A percentile compares a stretch with the other conserved stretches of the same genome.
Conservation (phyloP, 371 early-diverging fungal genomes). For the Lichtheimia ornata region DNA sequence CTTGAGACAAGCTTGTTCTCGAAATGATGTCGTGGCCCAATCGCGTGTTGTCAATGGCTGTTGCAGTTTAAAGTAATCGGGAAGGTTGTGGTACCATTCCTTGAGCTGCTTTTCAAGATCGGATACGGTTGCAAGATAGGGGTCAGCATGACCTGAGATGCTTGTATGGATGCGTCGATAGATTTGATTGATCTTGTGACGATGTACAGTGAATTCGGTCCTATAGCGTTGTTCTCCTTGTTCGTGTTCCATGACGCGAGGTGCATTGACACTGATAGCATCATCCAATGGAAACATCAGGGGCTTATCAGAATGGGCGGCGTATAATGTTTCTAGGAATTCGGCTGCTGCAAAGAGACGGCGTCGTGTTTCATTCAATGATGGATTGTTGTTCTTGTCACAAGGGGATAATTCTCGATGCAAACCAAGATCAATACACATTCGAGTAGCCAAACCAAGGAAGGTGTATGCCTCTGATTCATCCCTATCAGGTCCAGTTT, state of each 20-base stretch:
- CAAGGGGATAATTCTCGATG: conserved; percentile 20
- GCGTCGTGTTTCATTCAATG: conserved; percentile 25
- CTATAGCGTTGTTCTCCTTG: conserved; percentile 29
- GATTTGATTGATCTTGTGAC: conserved; percentile 42
- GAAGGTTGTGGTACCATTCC: conserved; percentile 37
- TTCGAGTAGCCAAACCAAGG: conserved; percentile 48
- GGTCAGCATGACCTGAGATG: conserved; percentile 34
- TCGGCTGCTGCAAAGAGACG: conserved; percentile 41
- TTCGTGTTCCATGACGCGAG: conserved; percentile 22
- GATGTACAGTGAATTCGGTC: conserved; percentile 43
- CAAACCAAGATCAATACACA: conserved; percentile 43
- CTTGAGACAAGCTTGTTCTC: conserved; percentile 52
- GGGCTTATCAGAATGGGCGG: conserved; percentile 47
- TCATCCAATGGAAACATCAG: conserved; percentile 34
- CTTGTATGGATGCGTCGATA: conserved; percentile 37
- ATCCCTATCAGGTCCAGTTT: conserved; percentile 24
- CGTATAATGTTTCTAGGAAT: conserved; percentile 44
- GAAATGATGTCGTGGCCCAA: conserved; percentile 38
- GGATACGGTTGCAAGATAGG: conserved; percentile 37
- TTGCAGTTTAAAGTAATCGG: conserved; percentile 34
- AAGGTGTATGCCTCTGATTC: conserved; percentile 52
- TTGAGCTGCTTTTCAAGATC: conserved; percentile 42
- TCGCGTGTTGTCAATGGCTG: conserved; percentile 22
- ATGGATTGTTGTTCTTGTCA: conserved; percentile 7
- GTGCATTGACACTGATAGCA: conserved; percentile 25